Percentiles rank a stretch among this genome's conserved stretches.
These are phyloP conservation scores for Ganoderma boninense DNA, from an alignment of 1,284 basidiomycete species.

Conservation along the genomic window DNA sequence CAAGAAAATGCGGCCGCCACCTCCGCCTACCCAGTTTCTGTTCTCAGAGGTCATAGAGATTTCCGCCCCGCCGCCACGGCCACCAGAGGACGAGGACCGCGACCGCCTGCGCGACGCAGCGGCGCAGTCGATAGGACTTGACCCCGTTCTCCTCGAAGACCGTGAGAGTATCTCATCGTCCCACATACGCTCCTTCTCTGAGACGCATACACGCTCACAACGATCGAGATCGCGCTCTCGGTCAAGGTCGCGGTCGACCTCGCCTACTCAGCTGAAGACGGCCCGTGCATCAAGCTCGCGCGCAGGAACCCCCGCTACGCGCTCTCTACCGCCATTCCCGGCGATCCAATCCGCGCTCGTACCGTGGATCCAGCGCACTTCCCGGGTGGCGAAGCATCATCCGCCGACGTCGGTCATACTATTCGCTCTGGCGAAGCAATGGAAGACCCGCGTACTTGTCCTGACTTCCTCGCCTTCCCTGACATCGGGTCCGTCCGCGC, in stretches of 20 bases:
- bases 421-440: slow-evolving; percentile 74
- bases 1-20: slow-evolving; percentile 46
- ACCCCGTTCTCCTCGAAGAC: slow-evolving; percentile 44
- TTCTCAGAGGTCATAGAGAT: slow-evolving; percentile 80
- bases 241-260: slow-evolving; percentile 25
- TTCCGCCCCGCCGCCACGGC: slow-evolving; percentile 52
- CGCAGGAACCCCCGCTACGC: slow-evolving; percentile 35
- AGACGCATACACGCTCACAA: slow-evolving; percentile 29
- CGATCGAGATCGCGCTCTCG: slow-evolving; percentile 33
- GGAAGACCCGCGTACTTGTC: slow-evolving; percentile 72
- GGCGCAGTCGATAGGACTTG: slow-evolving; percentile 76
- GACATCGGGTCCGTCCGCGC: slow-evolving; percentile 42
- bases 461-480: slow-evolving; percentile 54
- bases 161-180: slow-evolving; percentile 33
- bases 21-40: slow-evolving; percentile 46
- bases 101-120: slow-evolving; percentile 76
- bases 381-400: slow-evolving; percentile 69
- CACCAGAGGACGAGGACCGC: slow-evolving; percentile 73
- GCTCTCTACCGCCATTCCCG: slow-evolving; percentile 66
- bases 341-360: slow-evolving; percentile 56
- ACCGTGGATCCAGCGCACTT: slow-evolving; percentile 59
- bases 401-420: slow-evolving; percentile 71
- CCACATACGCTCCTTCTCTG: slow-evolving; percentile 29
- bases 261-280: slow-evolving; percentile 25
- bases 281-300: slow-evolving; percentile 25